Evolutionary conservation across 306 rosid genomes (phyloP), one percentile per base, ranked within the genome.

Genomic region (Lablab purpureus): DNA sequence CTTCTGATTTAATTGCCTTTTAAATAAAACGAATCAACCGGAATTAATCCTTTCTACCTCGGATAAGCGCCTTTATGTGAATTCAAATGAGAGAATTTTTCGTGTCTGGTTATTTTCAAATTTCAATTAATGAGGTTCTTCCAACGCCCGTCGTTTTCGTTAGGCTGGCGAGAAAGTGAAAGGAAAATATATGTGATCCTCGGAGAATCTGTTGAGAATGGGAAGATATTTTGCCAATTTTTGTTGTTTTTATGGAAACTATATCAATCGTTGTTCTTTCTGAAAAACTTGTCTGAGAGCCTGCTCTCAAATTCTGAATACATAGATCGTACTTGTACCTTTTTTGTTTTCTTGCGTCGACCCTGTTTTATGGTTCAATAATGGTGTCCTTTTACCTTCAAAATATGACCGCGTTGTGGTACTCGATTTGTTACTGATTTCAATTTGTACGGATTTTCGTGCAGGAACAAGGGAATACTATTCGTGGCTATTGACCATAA

Each of bases 401-500:
- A 17, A 55, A 17, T 13, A 1, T 19, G 51, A 52, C 74, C 23
- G n/a, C 36, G 65, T 18, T 77, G 47, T 15, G 7, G 59, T 79
- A 19, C 34, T 78, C 21, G 60, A 51, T 23, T 67, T 28, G 78
- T 74, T 63, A 71, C 67, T 80, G 56, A 84, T 60, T 69, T 18
- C 40, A 63, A 14, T 23, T 40, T 14, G 28, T 76, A 34, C 77
- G 59, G 36, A 50, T n/a, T 62, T 63, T 71, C 32, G 59, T 88
- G 82, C 89, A 94, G 98, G 87, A 91, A 84, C 43, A 94, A 94
- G 85, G 98, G 98, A 59, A 91, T 93, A 56, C 58, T 76, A 14
- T 93, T 93, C 76, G 95, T 93, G 59, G 90, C 98, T 47, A 91
- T 93, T 76, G 98, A 93, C 83, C 97, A 84, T 30, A 86, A 56